Base-by-base conservation (phyloP, 225 moss, liverwort and hornwort genomes). In the Rhytidiadelphus loreus region DNA sequence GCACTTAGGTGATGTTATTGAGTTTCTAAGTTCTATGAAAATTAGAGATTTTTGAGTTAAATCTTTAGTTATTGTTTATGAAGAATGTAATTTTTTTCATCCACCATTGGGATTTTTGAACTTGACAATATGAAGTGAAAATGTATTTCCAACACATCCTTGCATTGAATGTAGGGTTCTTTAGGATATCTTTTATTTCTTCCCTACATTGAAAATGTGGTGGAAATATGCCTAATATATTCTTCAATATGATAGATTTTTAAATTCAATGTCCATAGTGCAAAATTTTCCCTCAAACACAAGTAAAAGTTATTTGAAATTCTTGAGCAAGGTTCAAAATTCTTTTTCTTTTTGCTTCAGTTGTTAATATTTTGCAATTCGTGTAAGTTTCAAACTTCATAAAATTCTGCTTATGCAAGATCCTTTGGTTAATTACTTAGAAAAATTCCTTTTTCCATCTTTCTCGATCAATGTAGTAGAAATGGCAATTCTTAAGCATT, bases 311-410 rank as follows among this genome's bases (percentile, higher is more conserved):
- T 35, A 76, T 35, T 0, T 22, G 0, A 13, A 76, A 23, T 13
- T 22, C 5, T 76, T 1, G 0, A 0, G 3, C 0, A 75, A 2
- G 50, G 20, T 30, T 1, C 7, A 74, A 70, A 13, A 48, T 9
- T 8, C 48, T 48, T 8, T 48, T 48, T 48, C 48, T 48, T 48
- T 48, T 48, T 10, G 9, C 48, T 48, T 48, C 9, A 48, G 9
- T 48, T 48, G 30, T 9, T 30, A 48, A 29, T 48, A 48, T 5
- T 30, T 50, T 50, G 13, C 33, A 33, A 50, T 8, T 3, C 0
- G 0, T 52, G 12, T 5, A 1, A 7, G n/a, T n/a, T n/a, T 52
- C 48, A 75, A 50, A 33, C 4, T 32, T 4, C 11, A 48, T 12
- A 4, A 75, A 11, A 4, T 16, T 50, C 9, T 12, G 3, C 18